A percentile compares a stretch with the other conserved stretches of the same genome.
These are phyloP conservation scores for Phialophora chinensis DNA, from an alignment of 2,329 filamentous ascomycete species.

Conservation along the genomic window DNA sequence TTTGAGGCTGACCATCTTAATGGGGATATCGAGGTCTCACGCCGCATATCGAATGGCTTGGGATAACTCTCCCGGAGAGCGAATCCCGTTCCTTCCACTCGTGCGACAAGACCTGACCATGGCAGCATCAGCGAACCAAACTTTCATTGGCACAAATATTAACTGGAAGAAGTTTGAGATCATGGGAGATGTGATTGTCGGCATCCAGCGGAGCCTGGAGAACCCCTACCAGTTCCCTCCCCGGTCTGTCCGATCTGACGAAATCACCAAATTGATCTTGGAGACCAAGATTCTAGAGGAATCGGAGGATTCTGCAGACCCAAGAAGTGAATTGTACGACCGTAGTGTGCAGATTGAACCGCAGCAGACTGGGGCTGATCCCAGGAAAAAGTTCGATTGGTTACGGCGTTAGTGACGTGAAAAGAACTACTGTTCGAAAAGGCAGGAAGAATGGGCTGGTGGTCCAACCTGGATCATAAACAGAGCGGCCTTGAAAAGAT, in stretches of 20 bases:
- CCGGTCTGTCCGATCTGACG: conserved; percentile 59
- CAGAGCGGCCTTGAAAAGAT: not conserved
- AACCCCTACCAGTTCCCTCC: conserved; percentile 75
- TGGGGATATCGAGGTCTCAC: conserved; percentile 90
- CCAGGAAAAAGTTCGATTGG: conserved; percentile 53
- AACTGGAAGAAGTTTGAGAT: conserved; percentile 99
- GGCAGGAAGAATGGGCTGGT: not conserved
- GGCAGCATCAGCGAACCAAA: conserved; percentile 89
- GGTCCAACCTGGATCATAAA: not conserved
- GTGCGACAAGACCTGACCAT: conserved; percentile 88
- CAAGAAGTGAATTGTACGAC: conserved; percentile 55
- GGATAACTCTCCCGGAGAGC: conserved; percentile 89
- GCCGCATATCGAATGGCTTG: conserved; percentile 96
- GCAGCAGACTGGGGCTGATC: conserved; percentile 43
- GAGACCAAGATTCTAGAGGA: conserved; percentile 82
- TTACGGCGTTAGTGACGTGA: conserved; percentile 42
- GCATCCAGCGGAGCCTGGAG: conserved; percentile 89
- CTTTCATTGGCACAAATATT: conserved; percentile 79
- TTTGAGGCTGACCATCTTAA: conserved; percentile 84
- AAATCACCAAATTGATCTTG: conserved; percentile 75
- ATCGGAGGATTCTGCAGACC: conserved; percentile 68
- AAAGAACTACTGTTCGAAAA: conserved; percentile 4
- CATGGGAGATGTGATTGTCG: conserved; percentile 86
- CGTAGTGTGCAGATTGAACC: conserved; percentile 63
- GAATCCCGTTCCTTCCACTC: conserved; percentile 91